These are phyloP conservation scores for Sanghuangporus weigelae DNA, from an alignment of 1,284 basidiomycete genomes.

Conservation along the genomic window DNA sequence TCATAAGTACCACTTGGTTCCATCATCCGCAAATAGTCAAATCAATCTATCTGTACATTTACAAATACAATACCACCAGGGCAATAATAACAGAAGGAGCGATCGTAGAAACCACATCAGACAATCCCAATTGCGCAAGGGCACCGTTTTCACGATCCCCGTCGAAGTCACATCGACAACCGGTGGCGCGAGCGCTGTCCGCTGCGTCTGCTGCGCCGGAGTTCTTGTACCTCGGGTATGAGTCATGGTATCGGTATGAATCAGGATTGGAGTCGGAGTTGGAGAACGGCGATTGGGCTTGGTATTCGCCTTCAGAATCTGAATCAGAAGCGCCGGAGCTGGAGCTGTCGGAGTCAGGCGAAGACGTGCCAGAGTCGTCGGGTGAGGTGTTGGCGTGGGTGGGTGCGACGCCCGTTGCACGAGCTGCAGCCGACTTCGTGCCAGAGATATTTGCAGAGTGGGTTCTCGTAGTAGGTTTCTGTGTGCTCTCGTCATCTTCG, in stretches of 20 bases:
- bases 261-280: background rate
- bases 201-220: conserved; percentile 3
- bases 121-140: background rate
- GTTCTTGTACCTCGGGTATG: background rate
- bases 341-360: background rate
- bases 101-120: background rate
- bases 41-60: background rate
- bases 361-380: background rate
- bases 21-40: background rate
- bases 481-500: background rate
- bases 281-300: background rate
- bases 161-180: background rate
- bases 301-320: background rate
- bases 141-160: background rate
- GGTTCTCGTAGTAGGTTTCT: background rate
- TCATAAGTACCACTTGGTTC: background rate
- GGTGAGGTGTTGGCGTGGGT: background rate
- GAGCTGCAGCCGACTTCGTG: conserved; percentile 9
- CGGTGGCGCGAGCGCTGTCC: background rate
- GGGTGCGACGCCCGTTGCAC: conserved; percentile 9
- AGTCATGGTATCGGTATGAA: too few species aligned
- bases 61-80: background rate
- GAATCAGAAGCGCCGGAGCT: background rate
- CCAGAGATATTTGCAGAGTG: conserved; percentile 3
- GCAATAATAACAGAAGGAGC: background rate